These are phyloP conservation scores for Omphalea diandra DNA, from an alignment of 441 rosid genomes.

Conservation along the genomic window DNA sequence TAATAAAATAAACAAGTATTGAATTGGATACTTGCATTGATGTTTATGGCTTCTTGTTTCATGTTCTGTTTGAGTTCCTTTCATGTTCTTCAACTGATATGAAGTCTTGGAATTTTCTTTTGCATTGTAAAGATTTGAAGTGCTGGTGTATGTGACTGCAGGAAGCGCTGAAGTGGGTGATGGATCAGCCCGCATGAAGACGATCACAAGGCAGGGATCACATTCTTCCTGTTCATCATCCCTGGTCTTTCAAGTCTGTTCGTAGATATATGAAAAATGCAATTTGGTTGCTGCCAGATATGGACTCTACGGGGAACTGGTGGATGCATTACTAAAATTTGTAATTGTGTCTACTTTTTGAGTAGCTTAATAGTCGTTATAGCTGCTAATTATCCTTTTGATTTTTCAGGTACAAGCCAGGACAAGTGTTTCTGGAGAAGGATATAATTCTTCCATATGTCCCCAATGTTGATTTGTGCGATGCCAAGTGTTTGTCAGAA, in stretches of 20 bases:
- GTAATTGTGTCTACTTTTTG: slow-evolving; percentile 14
- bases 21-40: neutral
- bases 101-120: slow-evolving; percentile 11
- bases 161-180: slow-evolving; percentile 95
- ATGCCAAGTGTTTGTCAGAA: slow-evolving; percentile 65
- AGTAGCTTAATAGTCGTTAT: slow-evolving; percentile 8
- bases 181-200: slow-evolving; percentile 96
- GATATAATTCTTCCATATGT: slow-evolving; percentile 93
- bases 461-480: slow-evolving; percentile 76
- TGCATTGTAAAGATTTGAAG: neutral
- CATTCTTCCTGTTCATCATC: slow-evolving; percentile 94
- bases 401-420: slow-evolving; percentile 86
- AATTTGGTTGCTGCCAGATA: slow-evolving; percentile 90
- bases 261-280: slow-evolving; percentile 80
- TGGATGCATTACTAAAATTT: slow-evolving; percentile 29
- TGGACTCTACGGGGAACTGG: slow-evolving; percentile 99
- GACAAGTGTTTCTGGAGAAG: slow-evolving; percentile 91
- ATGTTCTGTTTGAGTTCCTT: neutral
- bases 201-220: slow-evolving; percentile 90
- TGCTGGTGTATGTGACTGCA: slow-evolving; percentile 26
- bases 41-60: slow-evolving; percentile 9
- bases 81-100: neutral
- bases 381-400: slow-evolving; percentile 24
- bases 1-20: no score
- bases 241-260: slow-evolving; percentile 96